phyloP scores from a whole-genome alignment of 768 basidiomycete genomes.

The Kwoniella dendrophila region DNA sequence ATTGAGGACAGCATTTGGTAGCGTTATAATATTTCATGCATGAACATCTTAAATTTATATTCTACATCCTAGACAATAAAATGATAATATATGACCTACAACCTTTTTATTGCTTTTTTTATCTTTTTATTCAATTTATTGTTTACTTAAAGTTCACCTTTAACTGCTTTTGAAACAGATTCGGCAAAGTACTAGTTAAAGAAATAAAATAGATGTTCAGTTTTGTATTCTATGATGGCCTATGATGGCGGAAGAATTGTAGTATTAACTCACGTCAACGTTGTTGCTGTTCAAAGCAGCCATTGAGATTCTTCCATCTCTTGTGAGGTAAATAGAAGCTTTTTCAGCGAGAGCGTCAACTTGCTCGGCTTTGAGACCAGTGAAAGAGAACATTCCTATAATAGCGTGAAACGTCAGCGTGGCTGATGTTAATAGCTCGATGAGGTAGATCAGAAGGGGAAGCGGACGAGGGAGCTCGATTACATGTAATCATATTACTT shows the following conservation, averaged over 20 bases:
- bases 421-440: not conserved
- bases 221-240: not conserved
- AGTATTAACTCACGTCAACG: constrained; percentile 57
- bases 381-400: constrained; percentile 44
- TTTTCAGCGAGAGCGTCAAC: constrained; percentile 54
- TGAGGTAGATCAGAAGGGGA: not conserved
- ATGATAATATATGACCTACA: too few species aligned
- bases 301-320: constrained; percentile 80
- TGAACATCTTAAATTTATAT: too few species aligned
- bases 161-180: constrained; percentile 56
- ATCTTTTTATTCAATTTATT: not conserved
- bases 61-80: too few species aligned
- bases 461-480: not conserved
- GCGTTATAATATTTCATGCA: too few species aligned
- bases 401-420: not conserved
- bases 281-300: constrained; percentile 82
- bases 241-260: not conserved
- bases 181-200: constrained; percentile 54
- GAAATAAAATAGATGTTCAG: constrained; percentile 5
- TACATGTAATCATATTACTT: not conserved
- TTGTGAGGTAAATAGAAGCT: constrained; percentile 54
- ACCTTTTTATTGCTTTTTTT: not conserved
- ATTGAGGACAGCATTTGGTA: too few species aligned
- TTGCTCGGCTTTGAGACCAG: constrained; percentile 51
- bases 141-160: constrained; percentile 51